These are phyloP conservation scores for Cladorrhinum sp. DNA, from an alignment of 2,329 filamentous ascomycete genomes.

Conservation along the genomic window DNA sequence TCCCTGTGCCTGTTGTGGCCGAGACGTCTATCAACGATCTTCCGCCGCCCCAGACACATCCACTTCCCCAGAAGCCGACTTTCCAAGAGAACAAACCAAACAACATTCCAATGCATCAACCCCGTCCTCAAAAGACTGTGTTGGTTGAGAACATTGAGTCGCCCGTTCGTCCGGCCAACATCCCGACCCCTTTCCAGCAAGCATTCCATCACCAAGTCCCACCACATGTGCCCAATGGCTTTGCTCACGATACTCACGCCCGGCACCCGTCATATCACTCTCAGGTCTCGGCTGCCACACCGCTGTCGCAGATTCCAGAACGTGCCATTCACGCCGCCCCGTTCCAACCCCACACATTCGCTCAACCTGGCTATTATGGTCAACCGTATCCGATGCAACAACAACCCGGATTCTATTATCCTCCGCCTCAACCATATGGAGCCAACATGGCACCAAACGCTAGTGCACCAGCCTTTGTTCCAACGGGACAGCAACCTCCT, in stretches of 20 bases:
- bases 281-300: constrained; percentile 71
- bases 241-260: constrained; percentile 58
- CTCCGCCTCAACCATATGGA: constrained; percentile 42
- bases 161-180: constrained; percentile 54
- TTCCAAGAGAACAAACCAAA: constrained; percentile 55
- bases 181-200: constrained; percentile 60
- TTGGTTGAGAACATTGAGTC: constrained; percentile 92
- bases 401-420: constrained; percentile 67
- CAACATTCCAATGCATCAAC: constrained; percentile 80
- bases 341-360: constrained; percentile 74
- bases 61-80: constrained; percentile 55
- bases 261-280: constrained; percentile 68
- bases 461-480: constrained; percentile 54
- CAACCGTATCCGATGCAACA: constrained; percentile 58
- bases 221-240: constrained; percentile 60
- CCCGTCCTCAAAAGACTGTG: constrained; percentile 88
- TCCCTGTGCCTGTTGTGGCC: constrained; percentile 14
- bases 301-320: constrained; percentile 88
- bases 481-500: constrained; percentile 48
- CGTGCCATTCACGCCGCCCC: constrained; percentile 85
- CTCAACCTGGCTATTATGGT: constrained; percentile 56
- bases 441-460: constrained; percentile 39
- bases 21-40: constrained; percentile 49
- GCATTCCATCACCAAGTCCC: constrained; percentile 96
- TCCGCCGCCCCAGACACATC: constrained; percentile 56